Conservation (phyloP, 176 grass and related monocot genomes). For the Triticum urartu region DNA sequence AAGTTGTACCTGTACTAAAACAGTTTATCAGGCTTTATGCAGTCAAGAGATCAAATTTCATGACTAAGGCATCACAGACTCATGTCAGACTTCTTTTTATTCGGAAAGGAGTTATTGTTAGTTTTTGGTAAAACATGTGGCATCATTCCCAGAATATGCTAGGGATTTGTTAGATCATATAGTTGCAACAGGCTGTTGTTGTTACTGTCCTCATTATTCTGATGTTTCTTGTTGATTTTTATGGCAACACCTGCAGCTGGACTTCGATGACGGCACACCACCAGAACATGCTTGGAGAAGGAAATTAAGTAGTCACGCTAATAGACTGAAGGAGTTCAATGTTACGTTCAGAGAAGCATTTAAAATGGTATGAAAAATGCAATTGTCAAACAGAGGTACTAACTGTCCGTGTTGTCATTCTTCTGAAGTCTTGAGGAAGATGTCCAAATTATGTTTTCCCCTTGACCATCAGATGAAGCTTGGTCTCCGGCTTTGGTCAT, state of each 20-base stretch:
- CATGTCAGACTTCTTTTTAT: background rate
- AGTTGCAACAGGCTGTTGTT: background rate
- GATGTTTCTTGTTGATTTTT: background rate
- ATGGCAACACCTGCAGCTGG: slow-evolving; percentile 52
- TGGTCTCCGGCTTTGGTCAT: slow-evolving; percentile 98
- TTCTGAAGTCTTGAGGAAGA: slow-evolving; percentile 19
- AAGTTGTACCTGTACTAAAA: background rate
- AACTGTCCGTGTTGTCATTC: slow-evolving; percentile 8
- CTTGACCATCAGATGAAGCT: slow-evolving; percentile 62
- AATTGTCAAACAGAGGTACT: slow-evolving; percentile 16
- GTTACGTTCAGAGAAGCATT: slow-evolving; percentile 91
- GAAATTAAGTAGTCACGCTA: slow-evolving; percentile 88
- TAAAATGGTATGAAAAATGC: slow-evolving; percentile 63
- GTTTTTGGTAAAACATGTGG: background rate
- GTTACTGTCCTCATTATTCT: background rate
- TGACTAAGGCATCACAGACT: background rate
- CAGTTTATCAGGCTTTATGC: background rate
- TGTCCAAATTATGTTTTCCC: slow-evolving; percentile 16
- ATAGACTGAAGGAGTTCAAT: slow-evolving; percentile 91
- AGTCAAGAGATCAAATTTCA: background rate
- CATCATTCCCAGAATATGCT: background rate
- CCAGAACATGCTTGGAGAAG: slow-evolving; percentile 90
- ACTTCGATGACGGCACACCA: slow-evolving; percentile 90
- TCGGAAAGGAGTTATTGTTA: slow-evolving; percentile 3
- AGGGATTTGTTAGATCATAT: slow-evolving; percentile 23